phyloP scores from a whole-genome alignment of 176 grass and related monocot species.

The Oryza glumipatula region DNA sequence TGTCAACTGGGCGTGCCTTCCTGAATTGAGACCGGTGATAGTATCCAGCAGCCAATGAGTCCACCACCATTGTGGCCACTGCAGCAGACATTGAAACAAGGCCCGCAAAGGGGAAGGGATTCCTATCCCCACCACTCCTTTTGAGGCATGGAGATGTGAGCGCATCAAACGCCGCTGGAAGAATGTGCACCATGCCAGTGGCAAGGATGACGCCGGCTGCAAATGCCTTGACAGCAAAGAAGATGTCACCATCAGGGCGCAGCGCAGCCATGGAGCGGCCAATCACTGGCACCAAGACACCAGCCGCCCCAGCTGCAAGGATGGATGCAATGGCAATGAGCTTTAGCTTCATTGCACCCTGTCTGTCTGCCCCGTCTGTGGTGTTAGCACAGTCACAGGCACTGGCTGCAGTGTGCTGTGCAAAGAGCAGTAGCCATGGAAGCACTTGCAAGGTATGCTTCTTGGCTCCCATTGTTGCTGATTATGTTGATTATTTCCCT shows the following conservation, averaged over 20 bases:
- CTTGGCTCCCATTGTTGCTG: slow-evolving; percentile 51
- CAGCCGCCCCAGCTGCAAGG: slow-evolving; percentile 68
- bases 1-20: slow-evolving; percentile 77
- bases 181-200: slow-evolving; percentile 92
- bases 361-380: slow-evolving; percentile 45
- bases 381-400: slow-evolving; percentile 54
- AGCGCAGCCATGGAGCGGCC: slow-evolving; percentile 63
- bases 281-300: slow-evolving; percentile 77
- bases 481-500: slow-evolving; percentile 10
- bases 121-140: slow-evolving; percentile 42
- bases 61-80: slow-evolving; percentile 81
- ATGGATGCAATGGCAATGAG: slow-evolving; percentile 83
- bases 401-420: slow-evolving; percentile 47
- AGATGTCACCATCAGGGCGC: slow-evolving; percentile 64
- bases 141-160: slow-evolving; percentile 77
- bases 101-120: slow-evolving; percentile 68
- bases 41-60: slow-evolving; percentile 90
- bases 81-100: slow-evolving; percentile 86
- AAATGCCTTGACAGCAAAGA: slow-evolving; percentile 90
- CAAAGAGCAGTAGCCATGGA: slow-evolving; percentile 58
- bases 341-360: slow-evolving; percentile 56
- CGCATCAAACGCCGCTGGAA: slow-evolving; percentile 72
- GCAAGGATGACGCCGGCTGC: slow-evolving; percentile 89
- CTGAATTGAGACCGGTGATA: slow-evolving; percentile 81
- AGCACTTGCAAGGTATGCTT: slow-evolving; percentile 48